A percentile compares a stretch with the other conserved stretches of the same genome.
Conservation (phyloP, 1,284 basidiomycete species). For the Peniophora sp. region DNA sequence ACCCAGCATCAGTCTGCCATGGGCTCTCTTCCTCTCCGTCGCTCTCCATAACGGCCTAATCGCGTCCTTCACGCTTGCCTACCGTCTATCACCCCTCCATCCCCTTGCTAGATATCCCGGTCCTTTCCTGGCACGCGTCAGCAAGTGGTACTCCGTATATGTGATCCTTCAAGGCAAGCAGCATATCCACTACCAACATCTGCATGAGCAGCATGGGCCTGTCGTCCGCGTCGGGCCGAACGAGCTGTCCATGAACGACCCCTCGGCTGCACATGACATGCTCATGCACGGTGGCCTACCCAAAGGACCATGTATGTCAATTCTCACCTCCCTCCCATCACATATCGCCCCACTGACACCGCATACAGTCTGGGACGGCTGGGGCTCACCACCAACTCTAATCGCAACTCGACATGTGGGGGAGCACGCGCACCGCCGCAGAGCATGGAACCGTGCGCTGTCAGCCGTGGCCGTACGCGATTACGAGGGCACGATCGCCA, state of each 20-base stretch:
- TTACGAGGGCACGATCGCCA: conserved; percentile 37
- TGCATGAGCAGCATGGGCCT: conserved; percentile 35
- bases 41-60: conserved; percentile 16
- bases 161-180: conserved; percentile 26
- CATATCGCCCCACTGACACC: neutral
- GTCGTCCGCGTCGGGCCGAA: conserved; percentile 33
- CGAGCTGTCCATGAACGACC: conserved; percentile 17
- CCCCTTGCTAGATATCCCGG: conserved; percentile 34
- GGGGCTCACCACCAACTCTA: conserved; percentile 8
- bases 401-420: conserved; percentile 24
- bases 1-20: neutral
- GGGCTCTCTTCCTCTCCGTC: conserved; percentile 2
- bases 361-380: conserved; percentile 1
- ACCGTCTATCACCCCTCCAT: conserved; percentile 37
- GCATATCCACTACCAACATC: conserved; percentile 21
- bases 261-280: conserved; percentile 10
- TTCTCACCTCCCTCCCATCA: neutral
- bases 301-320: conserved; percentile 16
- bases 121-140: conserved; percentile 26
- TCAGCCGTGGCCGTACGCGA: conserved; percentile 39
- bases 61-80: conserved; percentile 23
- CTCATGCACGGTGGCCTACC: conserved; percentile 14
- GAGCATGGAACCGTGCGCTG: conserved; percentile 46
- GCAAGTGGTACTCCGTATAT: conserved; percentile 25
- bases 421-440: conserved; percentile 38